phyloP scores from a whole-genome alignment of 257 asterid genomes.

The Lycium barbarum region DNA sequence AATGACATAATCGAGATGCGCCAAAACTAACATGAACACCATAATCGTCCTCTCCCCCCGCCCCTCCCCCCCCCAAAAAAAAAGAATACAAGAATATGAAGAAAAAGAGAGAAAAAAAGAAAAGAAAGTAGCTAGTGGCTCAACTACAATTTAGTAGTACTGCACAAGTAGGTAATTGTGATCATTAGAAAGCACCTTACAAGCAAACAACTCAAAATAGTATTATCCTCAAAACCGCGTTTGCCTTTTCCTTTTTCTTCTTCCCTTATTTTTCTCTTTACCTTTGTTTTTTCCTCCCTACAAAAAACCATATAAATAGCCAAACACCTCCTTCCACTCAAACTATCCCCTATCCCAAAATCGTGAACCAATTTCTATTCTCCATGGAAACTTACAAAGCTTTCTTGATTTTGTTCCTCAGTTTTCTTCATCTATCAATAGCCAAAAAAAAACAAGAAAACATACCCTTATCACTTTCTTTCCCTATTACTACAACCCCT shows the following conservation, averaged over 20 bases:
- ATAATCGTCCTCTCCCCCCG: background rate
- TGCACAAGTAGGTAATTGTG: slow-evolving; percentile 16
- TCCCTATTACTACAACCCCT: slow-evolving; percentile 17
- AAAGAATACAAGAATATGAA: background rate
- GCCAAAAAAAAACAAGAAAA: background rate
- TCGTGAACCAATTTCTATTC: background rate
- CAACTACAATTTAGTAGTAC: slow-evolving; percentile 5
- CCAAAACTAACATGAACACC: too few relatives aligned
- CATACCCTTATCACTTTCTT: background rate
- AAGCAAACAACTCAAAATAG: background rate
- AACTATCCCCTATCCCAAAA: background rate
- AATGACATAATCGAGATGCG: background rate
- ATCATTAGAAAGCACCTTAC: background rate
- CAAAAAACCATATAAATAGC: slow-evolving; percentile 26
- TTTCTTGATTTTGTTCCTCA: slow-evolving; percentile 1
- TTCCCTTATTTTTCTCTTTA: background rate
- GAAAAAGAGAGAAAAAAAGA: too few relatives aligned
- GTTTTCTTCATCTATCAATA: background rate
- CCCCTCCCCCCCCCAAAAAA: background rate
- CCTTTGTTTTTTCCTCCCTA: background rate
- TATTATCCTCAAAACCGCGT: background rate
- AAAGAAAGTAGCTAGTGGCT: background rate
- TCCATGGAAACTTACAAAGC: slow-evolving; percentile 10
- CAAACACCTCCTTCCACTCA: background rate
- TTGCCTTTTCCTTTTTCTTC: background rate